Evolutionary conservation across 2,329 filamentous ascomycete species (phyloP).

Genomic region (Rhinocladiella similis): DNA sequence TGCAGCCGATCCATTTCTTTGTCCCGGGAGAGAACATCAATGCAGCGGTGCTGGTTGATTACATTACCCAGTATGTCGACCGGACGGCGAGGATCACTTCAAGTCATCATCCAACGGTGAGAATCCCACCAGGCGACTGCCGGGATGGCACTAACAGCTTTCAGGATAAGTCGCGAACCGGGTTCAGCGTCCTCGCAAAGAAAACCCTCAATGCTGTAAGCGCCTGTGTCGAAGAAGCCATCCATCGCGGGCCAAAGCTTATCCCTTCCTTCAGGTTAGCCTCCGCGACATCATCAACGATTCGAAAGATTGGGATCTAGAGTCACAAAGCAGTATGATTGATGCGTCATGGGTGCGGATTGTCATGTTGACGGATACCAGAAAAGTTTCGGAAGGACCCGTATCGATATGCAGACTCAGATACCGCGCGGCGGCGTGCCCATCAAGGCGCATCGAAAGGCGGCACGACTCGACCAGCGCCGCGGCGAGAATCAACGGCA

Average conservation of each 20-base stretch:
- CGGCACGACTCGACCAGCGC: slow-evolving; percentile 13
- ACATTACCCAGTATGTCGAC: slow-evolving; percentile 24
- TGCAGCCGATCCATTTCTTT: slow-evolving; percentile 24
- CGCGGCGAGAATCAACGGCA: slow-evolving; percentile 2
- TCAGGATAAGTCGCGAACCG: slow-evolving; percentile 21
- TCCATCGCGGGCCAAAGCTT: background rate
- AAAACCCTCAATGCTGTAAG: slow-evolving; percentile 24
- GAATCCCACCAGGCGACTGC: background rate
- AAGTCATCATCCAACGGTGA: slow-evolving; percentile 22
- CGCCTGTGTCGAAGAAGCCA: background rate
- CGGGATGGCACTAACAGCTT: slow-evolving; percentile 1
- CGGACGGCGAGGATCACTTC: slow-evolving; percentile 23
- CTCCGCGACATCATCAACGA: slow-evolving; percentile 25
- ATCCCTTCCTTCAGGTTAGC: slow-evolving; percentile 15
- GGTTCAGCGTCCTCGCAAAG: slow-evolving; percentile 22
- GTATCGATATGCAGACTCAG: slow-evolving; percentile 25
- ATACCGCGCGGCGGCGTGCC: slow-evolving; percentile 20
- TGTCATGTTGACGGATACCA: slow-evolving; percentile 13
- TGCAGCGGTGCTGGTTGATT: slow-evolving; percentile 20
- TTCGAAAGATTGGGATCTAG: slow-evolving; percentile 25
- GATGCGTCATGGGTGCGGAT: background rate
- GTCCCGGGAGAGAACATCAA: slow-evolving; percentile 25
- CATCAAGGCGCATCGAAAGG: slow-evolving; percentile 20
- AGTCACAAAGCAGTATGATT: slow-evolving; percentile 22
- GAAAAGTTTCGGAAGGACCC: slow-evolving; percentile 20